These are phyloP conservation scores for Nidularia pulvinata DNA, from an alignment of 768 basidiomycete genomes.

Conservation along the genomic window DNA sequence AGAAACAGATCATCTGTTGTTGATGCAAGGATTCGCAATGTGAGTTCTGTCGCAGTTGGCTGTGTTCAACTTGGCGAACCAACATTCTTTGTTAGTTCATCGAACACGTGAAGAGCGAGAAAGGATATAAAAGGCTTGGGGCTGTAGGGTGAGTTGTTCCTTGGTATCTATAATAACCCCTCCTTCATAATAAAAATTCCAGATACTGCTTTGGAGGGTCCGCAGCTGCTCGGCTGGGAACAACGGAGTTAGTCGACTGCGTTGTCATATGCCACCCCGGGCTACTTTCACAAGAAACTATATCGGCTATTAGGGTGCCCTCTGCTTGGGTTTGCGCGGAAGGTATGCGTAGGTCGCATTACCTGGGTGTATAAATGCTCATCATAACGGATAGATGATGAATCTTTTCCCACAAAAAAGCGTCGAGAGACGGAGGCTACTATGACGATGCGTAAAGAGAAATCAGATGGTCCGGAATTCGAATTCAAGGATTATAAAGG, in stretches of 20 bases:
- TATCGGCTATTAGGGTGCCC: conserved; percentile 9
- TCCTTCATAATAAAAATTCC: background rate
- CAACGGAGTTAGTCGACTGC: conserved; percentile 11
- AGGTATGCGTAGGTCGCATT: conserved; percentile 4
- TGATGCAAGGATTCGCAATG: conserved; percentile 25
- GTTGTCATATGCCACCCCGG: conserved; percentile 18
- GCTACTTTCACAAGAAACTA: background rate
- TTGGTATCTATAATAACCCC: background rate
- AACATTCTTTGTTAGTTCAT: conserved; percentile 27
- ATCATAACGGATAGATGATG: background rate
- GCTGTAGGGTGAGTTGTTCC: conserved; percentile 32
- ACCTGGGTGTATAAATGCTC: background rate
- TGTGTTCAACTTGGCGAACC: background rate
- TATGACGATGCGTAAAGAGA: background rate
- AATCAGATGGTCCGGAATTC: background rate
- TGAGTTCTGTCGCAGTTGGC: conserved; percentile 8
- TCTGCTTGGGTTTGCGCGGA: conserved; percentile 19
- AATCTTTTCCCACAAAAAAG: background rate
- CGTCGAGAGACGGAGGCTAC: background rate
- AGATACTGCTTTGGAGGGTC: conserved; percentile 20
- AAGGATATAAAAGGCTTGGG: conserved; percentile 40
- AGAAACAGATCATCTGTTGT: conserved; percentile 28
- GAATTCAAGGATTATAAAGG: background rate
- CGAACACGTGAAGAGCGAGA: conserved; percentile 28
- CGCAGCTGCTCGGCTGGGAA: conserved; percentile 10